phyloP scores from a whole-genome alignment of 106 monocot genomes.

The Allium sativum region DNA sequence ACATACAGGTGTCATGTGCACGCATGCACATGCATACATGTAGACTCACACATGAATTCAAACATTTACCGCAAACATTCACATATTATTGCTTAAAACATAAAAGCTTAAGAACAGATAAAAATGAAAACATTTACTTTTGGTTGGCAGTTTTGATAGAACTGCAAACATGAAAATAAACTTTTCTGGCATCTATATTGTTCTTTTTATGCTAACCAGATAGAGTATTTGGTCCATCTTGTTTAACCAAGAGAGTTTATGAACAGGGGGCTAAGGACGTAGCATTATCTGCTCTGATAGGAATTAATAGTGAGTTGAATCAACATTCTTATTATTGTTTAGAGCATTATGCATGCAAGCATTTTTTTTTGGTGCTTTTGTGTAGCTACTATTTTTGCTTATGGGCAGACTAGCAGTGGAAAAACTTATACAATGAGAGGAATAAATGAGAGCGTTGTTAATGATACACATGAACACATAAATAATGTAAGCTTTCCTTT shows the following conservation, averaged over 20 bases:
- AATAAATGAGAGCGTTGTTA: conserved; percentile 76
- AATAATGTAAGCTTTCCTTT: conserved; percentile 63
- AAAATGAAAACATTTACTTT: too few species aligned
- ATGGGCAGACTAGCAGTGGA: conserved; percentile 97
- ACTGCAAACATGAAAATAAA: too few species aligned
- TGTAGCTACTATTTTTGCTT: conserved; percentile 98
- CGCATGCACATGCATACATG: too few species aligned
- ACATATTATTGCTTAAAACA: too few species aligned
- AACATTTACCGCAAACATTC: too few species aligned
- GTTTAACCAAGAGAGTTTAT: conserved; percentile 64
- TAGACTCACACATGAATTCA: too few species aligned
- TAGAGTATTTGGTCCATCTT: conserved; percentile 73
- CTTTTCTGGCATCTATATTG: too few species aligned
- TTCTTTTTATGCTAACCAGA: conserved; percentile 47
- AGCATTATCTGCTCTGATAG: conserved; percentile 78
- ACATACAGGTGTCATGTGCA: too few species aligned
- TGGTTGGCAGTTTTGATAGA: too few species aligned
- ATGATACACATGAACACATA: conserved; percentile 91
- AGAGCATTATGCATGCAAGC: background rate
- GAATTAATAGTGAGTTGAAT: conserved; percentile 80
- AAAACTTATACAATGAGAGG: conserved; percentile 94
- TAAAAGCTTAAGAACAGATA: too few species aligned
- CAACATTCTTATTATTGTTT: background rate
- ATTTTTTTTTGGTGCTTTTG: conserved; percentile 4
- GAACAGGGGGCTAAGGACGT: conserved; percentile 89